Evolutionary conservation across 768 basidiomycete genomes (phyloP), one percentile per base, ranked within the genome.

Genomic region (Cystobasidiopsis lactophilus): DNA sequence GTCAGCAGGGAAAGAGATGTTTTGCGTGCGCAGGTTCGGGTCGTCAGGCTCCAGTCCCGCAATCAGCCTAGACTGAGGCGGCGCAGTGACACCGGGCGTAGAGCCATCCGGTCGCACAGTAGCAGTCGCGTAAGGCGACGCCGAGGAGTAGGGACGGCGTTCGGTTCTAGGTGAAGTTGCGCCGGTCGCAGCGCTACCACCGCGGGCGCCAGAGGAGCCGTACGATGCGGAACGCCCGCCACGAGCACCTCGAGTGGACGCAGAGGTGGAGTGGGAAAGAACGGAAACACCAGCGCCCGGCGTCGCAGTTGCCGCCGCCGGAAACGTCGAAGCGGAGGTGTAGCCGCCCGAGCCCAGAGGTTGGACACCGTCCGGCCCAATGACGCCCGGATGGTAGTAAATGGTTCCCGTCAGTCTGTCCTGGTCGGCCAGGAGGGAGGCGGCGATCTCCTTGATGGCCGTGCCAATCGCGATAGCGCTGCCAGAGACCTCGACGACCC

Each of bases 1-100:
- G 71, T 98, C 93, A 58, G 83, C 84, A 35, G 93, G 93, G 63
- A 98, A 96, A 61, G 93, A 91, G 61, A 98, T 96, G 69, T 91
- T 95, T 70, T 98, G 93, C 10, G 93, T 96, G 58, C 89, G 82
- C 59, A 96, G 74, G 67, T 89, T 89, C 45, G 82, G 68, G 59
- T 67, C 66, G 51, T 62, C 62, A 46, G 51, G 53, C 24, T 46
- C 47, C n/a, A 35, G 33, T 7, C 33, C 33, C 7, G 33, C 33
- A 16, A 35, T 35, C 9, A 35, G 33, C 33, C 33, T 35, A 16
- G 33, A 35, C 33, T 16, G 33, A 7, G 33, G 33, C 7, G 33
- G 33, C 33, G 7, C 9, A 16, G 33, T 35, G 33, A 7, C 16
- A 7, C 16, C 9, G 33, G 7, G 7, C 9, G 16, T 7, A 16